These are phyloP conservation scores for Metschnikowia peoriensis DNA, from an alignment of 805 yeast genomes.

Conservation along the genomic window DNA sequence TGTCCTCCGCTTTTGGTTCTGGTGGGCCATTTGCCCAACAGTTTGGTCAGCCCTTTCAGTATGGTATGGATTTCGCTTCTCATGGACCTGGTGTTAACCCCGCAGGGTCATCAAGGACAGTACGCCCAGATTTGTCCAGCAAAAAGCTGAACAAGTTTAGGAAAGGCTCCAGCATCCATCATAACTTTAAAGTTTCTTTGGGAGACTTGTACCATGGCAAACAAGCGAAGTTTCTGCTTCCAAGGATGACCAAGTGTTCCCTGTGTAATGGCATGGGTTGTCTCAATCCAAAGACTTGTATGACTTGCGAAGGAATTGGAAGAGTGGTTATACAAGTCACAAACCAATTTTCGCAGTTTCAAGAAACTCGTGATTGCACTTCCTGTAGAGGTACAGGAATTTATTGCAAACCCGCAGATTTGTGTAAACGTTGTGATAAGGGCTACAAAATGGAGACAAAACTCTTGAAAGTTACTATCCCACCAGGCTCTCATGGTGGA, in stretches of 20 bases:
- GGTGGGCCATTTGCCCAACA: constrained; percentile 5
- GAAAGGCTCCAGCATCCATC: constrained; percentile 47
- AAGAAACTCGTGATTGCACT: constrained; percentile 32
- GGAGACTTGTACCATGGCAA: constrained; percentile 61
- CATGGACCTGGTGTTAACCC: background rate
- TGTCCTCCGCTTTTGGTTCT: constrained; percentile 26
- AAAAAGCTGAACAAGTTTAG: background rate
- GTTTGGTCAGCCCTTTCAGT: constrained; percentile 6
- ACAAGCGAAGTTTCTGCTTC: constrained; percentile 51
- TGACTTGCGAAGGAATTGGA: constrained; percentile 45
- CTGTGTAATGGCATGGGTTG: constrained; percentile 56
- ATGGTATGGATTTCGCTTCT: constrained; percentile 1
- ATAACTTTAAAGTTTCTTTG: constrained; percentile 50
- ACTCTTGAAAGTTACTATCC: constrained; percentile 50
- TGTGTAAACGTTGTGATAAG: constrained; percentile 25
- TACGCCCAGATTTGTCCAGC: constrained; percentile 11
- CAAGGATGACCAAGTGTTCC: constrained; percentile 48
- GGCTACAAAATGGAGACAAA: constrained; percentile 49
- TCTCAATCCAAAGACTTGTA: constrained; percentile 32
- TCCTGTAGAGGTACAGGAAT: constrained; percentile 38
- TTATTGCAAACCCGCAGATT: constrained; percentile 21
- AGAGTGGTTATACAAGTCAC: constrained; percentile 46
- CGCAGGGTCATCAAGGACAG: constrained; percentile 3
- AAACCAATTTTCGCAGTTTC: constrained; percentile 39
- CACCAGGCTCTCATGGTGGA: constrained; percentile 55